phyloP scores from a whole-genome alignment of 129 eudicot species.

The Oenanthe sinensis region DNA sequence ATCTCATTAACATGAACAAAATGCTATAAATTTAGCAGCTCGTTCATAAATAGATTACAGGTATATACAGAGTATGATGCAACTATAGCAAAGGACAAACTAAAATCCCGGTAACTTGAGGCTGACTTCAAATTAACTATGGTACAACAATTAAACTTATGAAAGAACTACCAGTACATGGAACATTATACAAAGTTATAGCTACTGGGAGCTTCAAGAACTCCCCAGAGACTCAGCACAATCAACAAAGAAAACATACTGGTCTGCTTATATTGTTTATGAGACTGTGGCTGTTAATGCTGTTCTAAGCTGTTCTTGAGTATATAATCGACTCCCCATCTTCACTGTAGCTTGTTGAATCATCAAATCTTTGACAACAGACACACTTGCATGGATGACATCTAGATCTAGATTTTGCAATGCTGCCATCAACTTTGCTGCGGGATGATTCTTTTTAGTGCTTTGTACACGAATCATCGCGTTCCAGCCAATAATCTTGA shows the following conservation, averaged over 20 bases:
- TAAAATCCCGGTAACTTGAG: too few relatives aligned
- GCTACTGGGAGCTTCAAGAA: conserved; percentile 12
- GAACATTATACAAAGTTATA: conserved; percentile 1
- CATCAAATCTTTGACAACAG: conserved; percentile 78
- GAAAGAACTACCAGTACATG: not conserved
- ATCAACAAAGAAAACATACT: not conserved
- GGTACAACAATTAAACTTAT: not conserved
- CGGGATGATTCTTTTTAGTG: conserved; percentile 72
- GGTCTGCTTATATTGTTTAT: conserved; percentile 6
- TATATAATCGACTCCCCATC: conserved; percentile 58
- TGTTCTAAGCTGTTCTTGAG: conserved; percentile 62
- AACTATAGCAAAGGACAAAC: not conserved
- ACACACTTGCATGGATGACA: conserved; percentile 72
- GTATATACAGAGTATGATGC: too few relatives aligned
- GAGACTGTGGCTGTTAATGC: conserved; percentile 47
- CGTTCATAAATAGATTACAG: too few relatives aligned
- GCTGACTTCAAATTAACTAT: not conserved
- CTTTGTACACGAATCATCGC: conserved; percentile 68
- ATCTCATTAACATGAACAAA: not conserved
- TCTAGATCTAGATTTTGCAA: conserved; percentile 64
- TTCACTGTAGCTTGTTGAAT: conserved; percentile 87
- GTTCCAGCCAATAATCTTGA: conserved; percentile 84
- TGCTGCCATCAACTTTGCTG: conserved; percentile 68
- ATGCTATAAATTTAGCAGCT: too few relatives aligned
- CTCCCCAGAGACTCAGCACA: not conserved